Evolutionary conservation across 116 monocot species (phyloP), one percentile per base, ranked within the genome.

Genomic region (Iris pallida): DNA sequence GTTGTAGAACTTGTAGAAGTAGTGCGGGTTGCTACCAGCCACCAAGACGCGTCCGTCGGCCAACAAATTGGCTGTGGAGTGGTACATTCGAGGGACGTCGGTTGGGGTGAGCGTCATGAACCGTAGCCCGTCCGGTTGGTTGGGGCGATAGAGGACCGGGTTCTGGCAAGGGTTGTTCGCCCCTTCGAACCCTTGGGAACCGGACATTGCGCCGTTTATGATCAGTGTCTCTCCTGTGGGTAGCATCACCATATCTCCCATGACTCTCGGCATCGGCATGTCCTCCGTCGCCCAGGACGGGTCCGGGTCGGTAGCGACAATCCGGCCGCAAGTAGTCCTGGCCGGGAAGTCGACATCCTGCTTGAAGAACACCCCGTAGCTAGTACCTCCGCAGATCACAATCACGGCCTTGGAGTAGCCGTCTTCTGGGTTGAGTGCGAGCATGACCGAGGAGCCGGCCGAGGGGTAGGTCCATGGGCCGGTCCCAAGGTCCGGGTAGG

Each of bases 201-300:
- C 88, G 41, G 74, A 53, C 63, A 46, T 53, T 2, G 88, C 88
- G 7, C 88, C 88, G 65, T 88, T 88, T 41, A 88, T 64, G 66
- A 88, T 57, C 20, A 84, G 60, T 0, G 85, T 55, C 2, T 88
- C 81, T 0, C 84, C 84, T 0, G 84, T 85, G 4, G 88, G 88
- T 1, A 89, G 73, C 68, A 89, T 68, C 47, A 89, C 77, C 88
- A 89, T 82, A 73, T 89, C 88, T 3, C 88, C 88, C 88, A 89
- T 85, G 53, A 85, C 71, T 53, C 88, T 60, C 16, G 60, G 73
- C 52, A 59, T 73, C 15, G 88, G 85, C 88, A 89, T 89, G 30
- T 58, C 68, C 60, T 89, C 84, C 49, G 78, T 5, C 0, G 60
- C 56, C 88, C 88, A 89, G 2, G 42, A 51, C 30, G 85, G 51